phyloP scores from a whole-genome alignment of 495 filamentous ascomycete genomes.

The Aspergillus nidulans region DNA sequence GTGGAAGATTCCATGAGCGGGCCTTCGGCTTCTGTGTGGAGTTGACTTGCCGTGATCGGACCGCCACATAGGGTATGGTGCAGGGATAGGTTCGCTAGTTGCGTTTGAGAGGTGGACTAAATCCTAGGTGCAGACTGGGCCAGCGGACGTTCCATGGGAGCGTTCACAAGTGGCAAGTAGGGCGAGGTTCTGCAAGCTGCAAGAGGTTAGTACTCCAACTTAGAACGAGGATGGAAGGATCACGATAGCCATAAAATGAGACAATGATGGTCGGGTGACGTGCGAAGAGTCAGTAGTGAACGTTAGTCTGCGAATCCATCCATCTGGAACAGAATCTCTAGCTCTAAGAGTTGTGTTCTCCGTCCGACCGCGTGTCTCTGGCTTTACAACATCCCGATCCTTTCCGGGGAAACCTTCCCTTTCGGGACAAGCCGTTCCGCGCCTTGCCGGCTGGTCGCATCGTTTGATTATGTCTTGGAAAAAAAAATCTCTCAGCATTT shows the following conservation, averaged over 20 bases:
- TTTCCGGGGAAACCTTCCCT: slow-evolving; percentile 12
- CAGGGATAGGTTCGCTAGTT: slow-evolving; percentile 12
- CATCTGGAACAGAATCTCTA: neutral
- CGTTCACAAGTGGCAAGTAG: slow-evolving; percentile 23
- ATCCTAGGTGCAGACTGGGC: slow-evolving; percentile 1
- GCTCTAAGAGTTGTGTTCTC: neutral
- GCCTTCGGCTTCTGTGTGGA: slow-evolving; percentile 23
- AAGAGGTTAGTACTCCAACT: neutral
- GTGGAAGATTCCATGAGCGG: slow-evolving; percentile 28
- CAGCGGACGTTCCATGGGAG: slow-evolving; percentile 14
- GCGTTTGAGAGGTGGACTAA: slow-evolving; percentile 3
- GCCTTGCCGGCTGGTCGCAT: slow-evolving; percentile 3
- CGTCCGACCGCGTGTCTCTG: neutral
- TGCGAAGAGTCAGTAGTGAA: too few species aligned
- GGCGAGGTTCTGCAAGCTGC: slow-evolving; percentile 16
- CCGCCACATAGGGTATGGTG: slow-evolving; percentile 26
- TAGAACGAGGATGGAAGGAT: slow-evolving; percentile 5
- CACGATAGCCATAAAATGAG: neutral
- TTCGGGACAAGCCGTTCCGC: slow-evolving; percentile 2
- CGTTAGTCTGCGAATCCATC: neutral
- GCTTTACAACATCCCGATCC: neutral
- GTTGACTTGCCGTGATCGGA: slow-evolving; percentile 23
- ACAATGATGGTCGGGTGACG: slow-evolving; percentile 1
- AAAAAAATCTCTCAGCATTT: neutral
- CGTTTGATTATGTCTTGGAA: neutral